Conservation (phyloP, 2,329 filamentous ascomycete genomes). For the Leptographium wingfieldii region DNA sequence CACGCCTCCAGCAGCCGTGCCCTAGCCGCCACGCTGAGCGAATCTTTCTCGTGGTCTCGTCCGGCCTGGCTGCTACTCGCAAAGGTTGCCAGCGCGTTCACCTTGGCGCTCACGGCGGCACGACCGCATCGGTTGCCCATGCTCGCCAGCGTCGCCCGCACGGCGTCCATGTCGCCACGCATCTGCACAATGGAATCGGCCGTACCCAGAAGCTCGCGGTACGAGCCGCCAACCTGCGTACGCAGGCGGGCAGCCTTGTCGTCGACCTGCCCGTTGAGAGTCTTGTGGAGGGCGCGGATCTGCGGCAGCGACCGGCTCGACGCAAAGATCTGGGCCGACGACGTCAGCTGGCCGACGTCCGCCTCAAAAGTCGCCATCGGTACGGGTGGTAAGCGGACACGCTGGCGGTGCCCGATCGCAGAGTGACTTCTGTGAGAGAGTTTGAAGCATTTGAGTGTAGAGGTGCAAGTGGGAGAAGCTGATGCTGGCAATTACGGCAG, state of each 20-base stretch:
- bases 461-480: too few species aligned
- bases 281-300: constrained; percentile 49
- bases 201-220: constrained; percentile 81
- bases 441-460: not conserved
- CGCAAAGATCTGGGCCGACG: constrained; percentile 41
- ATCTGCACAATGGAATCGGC: constrained; percentile 90
- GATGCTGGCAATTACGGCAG: not conserved
- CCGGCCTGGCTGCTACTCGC: constrained; percentile 4
- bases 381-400: too few species aligned
- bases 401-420: too few species aligned
- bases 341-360: constrained; percentile 35
- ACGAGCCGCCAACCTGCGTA: constrained; percentile 53
- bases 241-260: constrained; percentile 50
- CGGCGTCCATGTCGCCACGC: constrained; percentile 62
- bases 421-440: too few species aligned
- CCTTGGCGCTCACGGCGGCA: constrained; percentile 53
- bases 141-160: constrained; percentile 56
- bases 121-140: constrained; percentile 72
- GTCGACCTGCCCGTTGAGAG: constrained; percentile 45
- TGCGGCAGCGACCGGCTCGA: constrained; percentile 46
- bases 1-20: constrained; percentile 40
- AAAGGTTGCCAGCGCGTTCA: constrained; percentile 40
- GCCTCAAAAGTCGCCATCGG: constrained; percentile 22
- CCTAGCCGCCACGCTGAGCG: constrained; percentile 25
- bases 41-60: constrained; percentile 3